These are phyloP conservation scores for Hymenoscyphus linearis DNA, from an alignment of 2,329 filamentous ascomycete species.

Conservation along the genomic window DNA sequence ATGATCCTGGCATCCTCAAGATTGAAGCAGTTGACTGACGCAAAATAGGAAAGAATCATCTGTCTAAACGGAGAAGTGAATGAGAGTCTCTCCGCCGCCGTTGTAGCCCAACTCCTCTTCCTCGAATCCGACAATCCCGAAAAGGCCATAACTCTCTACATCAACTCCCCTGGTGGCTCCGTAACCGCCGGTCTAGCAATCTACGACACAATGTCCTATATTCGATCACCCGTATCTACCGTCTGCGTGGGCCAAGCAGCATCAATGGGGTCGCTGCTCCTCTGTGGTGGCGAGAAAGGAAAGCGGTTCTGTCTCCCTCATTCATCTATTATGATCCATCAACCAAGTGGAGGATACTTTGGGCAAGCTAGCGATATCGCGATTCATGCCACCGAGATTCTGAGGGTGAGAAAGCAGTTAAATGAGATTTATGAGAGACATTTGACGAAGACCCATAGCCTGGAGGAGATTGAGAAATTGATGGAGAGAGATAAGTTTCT, in stretches of 20 bases:
- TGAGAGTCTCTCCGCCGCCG: conserved; percentile 83
- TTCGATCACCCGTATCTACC: conserved; percentile 85
- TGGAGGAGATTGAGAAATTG: conserved; percentile 83
- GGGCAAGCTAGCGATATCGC: conserved; percentile 76
- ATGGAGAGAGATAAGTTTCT: conserved; percentile 98
- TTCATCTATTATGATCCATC: conserved; percentile 93
- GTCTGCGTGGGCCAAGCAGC: conserved; percentile 94
- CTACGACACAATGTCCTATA: conserved; percentile 99
- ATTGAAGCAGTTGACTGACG: neutral
- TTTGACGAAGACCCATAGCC: conserved; percentile 72
- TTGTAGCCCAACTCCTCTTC: conserved; percentile 94
- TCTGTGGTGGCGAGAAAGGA: conserved; percentile 79
- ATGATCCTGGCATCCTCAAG: neutral
- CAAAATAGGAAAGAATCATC: conserved; percentile 75
- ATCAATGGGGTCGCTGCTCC: conserved; percentile 86
- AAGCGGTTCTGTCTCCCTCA: conserved; percentile 90
- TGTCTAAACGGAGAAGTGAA: conserved; percentile 90
- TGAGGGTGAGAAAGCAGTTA: conserved; percentile 76
- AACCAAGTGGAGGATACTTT: conserved; percentile 71
- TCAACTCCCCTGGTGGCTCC: conserved; percentile 91
- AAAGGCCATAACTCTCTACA: conserved; percentile 95
- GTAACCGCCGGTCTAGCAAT: conserved; percentile 87
- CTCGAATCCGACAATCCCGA: conserved; percentile 95
- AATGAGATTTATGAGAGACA: conserved; percentile 88
- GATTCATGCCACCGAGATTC: conserved; percentile 95